Base-by-base conservation (phyloP, 352 stramenopile species). In the Phytophthora fragariaefolia region DNA sequence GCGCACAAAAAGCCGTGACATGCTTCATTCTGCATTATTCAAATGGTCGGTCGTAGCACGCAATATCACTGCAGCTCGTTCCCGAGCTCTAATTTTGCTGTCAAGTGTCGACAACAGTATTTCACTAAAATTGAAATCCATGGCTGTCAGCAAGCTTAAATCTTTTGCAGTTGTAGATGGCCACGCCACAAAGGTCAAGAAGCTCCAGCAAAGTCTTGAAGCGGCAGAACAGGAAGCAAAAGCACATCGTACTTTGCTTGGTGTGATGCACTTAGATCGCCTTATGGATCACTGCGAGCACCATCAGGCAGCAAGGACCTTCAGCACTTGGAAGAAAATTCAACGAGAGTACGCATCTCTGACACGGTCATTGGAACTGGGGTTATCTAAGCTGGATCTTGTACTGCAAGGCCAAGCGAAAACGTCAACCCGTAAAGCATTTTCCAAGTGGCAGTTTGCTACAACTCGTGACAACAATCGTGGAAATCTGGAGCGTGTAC, bases 381-480 rank as follows among this genome's bases (percentile, higher is more conserved):
- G 66, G 15, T 17, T 50, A 5, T 63, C 66, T 20, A 80, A 76
- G 32, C 34, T 86, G 24, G 40, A 63, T 4, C 53, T 86, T 15
- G 26, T 73, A 10, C 23, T 80, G 18, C 32, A 27, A n/a, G 58
- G 13, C 13, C 66, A 57, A 12, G n/a, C 43, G 18, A 74, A 69
- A 58, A 40, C 42, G n/a, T 27, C 58, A 15, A 56, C 56, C 1
- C 54, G 63, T 27, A 45, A 28, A 20, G 50, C 63, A 2, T 60
- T 74, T 50, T 75, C 52, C 3, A 78, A 74, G 54, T 83, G 75
- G 75, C 70, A 71, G 23, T 63, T 73, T 3, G 51, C 36, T 34
- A 63, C 64, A 17, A 73, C 71, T 22, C 66, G 69, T 17, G 63
- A 79, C 10, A 62, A 58, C 40, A 58, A 71, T 30, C 61, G 48